Conservation (phyloP, 2,329 filamentous ascomycete genomes). For the Talaromyces sp. region DNA sequence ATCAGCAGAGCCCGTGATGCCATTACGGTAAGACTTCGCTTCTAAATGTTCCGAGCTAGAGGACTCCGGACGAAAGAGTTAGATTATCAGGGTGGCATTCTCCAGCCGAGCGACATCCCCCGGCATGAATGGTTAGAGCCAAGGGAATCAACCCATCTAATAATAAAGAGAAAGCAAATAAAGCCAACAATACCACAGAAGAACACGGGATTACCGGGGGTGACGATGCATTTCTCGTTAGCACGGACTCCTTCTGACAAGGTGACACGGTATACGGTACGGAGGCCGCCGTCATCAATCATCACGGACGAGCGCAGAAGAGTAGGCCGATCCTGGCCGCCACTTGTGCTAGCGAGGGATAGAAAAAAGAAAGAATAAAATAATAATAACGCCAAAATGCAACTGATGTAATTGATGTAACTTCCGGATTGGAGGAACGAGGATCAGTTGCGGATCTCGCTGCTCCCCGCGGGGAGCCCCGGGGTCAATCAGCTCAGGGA, state of each 20-base stretch:
- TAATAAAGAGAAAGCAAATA: not conserved
- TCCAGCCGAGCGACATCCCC: too few species aligned
- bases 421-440: constrained; percentile 19
- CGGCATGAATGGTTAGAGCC: too few species aligned
- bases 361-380: not conserved
- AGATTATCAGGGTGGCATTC: too few species aligned
- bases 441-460: constrained; percentile 24
- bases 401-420: constrained; percentile 14
- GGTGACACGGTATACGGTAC: constrained; percentile 5
- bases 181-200: not conserved
- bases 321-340: constrained; percentile 11
- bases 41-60: too few species aligned
- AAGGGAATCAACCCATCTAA: too few species aligned
- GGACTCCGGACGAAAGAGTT: too few species aligned
- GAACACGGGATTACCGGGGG: not conserved
- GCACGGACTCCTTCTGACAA: not conserved
- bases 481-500: constrained; percentile 10
- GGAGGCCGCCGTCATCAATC: constrained; percentile 3
- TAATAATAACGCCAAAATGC: too few species aligned
- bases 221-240: not conserved
- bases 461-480: constrained; percentile 31
- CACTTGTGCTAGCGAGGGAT: constrained; percentile 1
- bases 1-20: not conserved
- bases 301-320: not conserved
- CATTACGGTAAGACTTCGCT: constrained; percentile 3